These are phyloP conservation scores for Talinum fruticosum DNA, from an alignment of 148 eudicot species.

Conservation along the genomic window DNA sequence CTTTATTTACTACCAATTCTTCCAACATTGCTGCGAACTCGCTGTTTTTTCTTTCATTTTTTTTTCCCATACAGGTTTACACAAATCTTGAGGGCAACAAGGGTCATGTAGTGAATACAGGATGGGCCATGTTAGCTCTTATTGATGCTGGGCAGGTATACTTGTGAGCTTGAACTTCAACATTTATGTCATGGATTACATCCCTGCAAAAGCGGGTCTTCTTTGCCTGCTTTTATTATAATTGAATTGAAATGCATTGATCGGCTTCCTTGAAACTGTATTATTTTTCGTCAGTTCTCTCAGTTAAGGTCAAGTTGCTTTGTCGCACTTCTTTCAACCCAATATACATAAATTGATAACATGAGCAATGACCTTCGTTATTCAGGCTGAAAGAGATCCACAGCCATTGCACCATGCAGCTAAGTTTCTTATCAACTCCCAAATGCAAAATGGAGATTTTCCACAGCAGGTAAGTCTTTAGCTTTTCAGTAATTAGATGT, in stretches of 20 bases:
- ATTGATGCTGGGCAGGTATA: constrained; percentile 64
- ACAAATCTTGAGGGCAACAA: constrained; percentile 52
- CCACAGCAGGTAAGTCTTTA: constrained; percentile 72
- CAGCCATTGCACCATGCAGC: constrained; percentile 78
- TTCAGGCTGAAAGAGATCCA: constrained; percentile 70
- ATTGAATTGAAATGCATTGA: neutral
- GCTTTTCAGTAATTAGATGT: neutral
- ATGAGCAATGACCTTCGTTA: too few species aligned
- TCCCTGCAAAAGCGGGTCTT: neutral
- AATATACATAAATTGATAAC: too few species aligned
- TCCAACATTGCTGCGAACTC: constrained; percentile 6
- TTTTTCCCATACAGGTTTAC: constrained; percentile 37
- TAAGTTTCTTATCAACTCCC: constrained; percentile 68
- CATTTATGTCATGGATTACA: neutral
- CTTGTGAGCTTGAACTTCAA: neutral
- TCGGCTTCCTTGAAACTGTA: neutral
- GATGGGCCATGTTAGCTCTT: constrained; percentile 69
- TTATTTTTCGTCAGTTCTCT: neutral
- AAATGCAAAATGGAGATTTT: constrained; percentile 83
- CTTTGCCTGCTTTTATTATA: neutral
- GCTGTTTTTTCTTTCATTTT: neutral
- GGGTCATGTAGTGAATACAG: constrained; percentile 58
- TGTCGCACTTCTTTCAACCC: neutral
- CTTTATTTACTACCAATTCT: neutral
- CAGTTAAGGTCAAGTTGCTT: neutral